phyloP scores from a whole-genome alignment of 441 rosid genomes.

The Cnidoscolus chayamansa region DNA sequence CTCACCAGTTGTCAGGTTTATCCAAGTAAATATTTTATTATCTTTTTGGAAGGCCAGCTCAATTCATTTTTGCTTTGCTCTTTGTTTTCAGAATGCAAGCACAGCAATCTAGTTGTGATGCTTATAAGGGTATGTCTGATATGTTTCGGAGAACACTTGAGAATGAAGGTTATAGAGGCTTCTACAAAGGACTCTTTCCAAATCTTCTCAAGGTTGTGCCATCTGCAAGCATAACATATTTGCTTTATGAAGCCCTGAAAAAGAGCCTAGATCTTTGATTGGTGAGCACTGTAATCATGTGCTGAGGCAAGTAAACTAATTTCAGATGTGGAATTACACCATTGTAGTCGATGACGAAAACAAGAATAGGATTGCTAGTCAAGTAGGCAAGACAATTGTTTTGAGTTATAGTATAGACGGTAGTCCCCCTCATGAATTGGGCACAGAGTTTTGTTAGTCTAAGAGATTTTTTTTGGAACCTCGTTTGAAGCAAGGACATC shows the following conservation, averaged over 20 bases:
- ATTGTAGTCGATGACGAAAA: constrained; percentile 27
- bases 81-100: constrained; percentile 65
- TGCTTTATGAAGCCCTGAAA: constrained; percentile 80
- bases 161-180: constrained; percentile 67
- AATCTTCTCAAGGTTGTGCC: constrained; percentile 76
- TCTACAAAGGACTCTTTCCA: constrained; percentile 77
- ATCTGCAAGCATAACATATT: constrained; percentile 74
- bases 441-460: constrained; percentile 33
- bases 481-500: constrained; percentile 20
- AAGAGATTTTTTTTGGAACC: constrained; percentile 26
- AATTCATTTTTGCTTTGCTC: not conserved
- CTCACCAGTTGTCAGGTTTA: not conserved
- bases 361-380: constrained; percentile 23
- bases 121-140: constrained; percentile 60
- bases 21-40: not conserved
- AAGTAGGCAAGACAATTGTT: constrained; percentile 33
- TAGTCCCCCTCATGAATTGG: constrained; percentile 33
- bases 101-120: constrained; percentile 40
- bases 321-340: constrained; percentile 14
- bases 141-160: constrained; percentile 62
- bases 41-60: not conserved
- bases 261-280: constrained; percentile 56
- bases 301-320: constrained; percentile 9
- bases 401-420: constrained; percentile 33
- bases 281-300: constrained; percentile 5